A percentile compares a stretch with the other conserved stretches of the same genome.
Conservation (phyloP, 2,329 filamentous ascomycete genomes). For the Penicillium glabrum region DNA sequence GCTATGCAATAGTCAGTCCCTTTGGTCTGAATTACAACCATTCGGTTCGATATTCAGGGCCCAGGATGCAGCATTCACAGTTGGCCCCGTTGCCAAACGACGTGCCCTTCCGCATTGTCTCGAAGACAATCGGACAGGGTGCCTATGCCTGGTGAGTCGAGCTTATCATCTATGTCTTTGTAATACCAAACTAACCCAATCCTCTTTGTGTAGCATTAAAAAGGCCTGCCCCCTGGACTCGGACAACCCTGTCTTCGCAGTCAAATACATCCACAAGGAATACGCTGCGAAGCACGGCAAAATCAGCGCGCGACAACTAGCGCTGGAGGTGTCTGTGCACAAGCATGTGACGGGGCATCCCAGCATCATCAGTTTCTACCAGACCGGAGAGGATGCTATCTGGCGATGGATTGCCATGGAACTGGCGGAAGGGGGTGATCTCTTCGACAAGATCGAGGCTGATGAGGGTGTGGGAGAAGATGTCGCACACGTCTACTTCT, state of each 20-base stretch:
- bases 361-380: conserved; percentile 92
- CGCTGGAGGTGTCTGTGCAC: conserved; percentile 89
- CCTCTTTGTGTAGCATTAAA: conserved; percentile 66
- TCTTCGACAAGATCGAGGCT: conserved; percentile 99
- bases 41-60: conserved; percentile 4
- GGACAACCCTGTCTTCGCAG: conserved; percentile 78
- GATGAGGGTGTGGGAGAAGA: conserved; percentile 93
- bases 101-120: conserved; percentile 90
- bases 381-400: conserved; percentile 75
- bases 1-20: background rate
- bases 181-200: background rate
- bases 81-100: conserved; percentile 78
- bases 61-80: conserved; percentile 72
- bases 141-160: conserved; percentile 84
- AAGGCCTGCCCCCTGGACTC: conserved; percentile 78
- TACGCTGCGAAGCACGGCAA: conserved; percentile 88
- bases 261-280: conserved; percentile 98
- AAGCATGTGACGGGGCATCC: conserved; percentile 83
- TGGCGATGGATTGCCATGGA: conserved; percentile 99
- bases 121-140: conserved; percentile 92
- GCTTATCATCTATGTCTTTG: background rate
- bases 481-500: conserved; percentile 95
- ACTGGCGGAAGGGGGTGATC: conserved; percentile 87
- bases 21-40: background rate
- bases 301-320: conserved; percentile 83